Evolutionary conservation across 768 basidiomycete genomes (phyloP).

Genomic region (Russula lepida): DNA sequence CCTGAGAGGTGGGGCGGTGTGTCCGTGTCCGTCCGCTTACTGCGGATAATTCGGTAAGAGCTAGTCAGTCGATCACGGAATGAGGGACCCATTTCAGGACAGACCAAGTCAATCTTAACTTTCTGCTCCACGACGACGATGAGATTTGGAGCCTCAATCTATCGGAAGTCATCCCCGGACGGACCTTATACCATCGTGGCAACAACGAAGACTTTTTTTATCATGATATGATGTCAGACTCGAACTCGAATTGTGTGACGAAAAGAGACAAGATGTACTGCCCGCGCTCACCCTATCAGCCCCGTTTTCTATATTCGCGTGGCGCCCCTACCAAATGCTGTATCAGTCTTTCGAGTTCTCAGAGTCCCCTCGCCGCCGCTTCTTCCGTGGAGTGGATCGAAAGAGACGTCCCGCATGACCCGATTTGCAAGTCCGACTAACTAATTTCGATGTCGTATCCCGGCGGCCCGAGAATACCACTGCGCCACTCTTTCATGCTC

Average conservation of each 20-base stretch:
- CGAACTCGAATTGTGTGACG: background rate
- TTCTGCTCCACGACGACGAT: background rate
- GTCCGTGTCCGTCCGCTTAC: background rate
- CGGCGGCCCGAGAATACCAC: background rate
- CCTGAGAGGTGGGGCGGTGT: background rate
- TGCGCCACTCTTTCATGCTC: too few relatives aligned
- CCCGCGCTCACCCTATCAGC: background rate
- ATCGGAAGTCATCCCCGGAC: background rate
- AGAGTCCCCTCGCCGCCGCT: background rate
- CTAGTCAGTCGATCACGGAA: background rate
- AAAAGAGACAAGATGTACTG: background rate
- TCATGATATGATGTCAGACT: background rate
- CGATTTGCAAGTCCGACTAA: background rate
- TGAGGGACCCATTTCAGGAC: background rate
- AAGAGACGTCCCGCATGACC: background rate
- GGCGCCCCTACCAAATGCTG: background rate
- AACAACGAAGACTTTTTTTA: background rate
- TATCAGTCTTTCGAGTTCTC: background rate
- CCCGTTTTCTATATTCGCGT: background rate
- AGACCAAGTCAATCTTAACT: background rate
- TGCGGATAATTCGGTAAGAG: conserved; percentile 8
- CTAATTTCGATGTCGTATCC: background rate
- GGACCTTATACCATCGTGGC: background rate
- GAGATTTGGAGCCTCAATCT: background rate
- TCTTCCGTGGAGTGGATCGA: conserved; percentile 9